Conservation (phyloP, 2,329 filamentous ascomycete species). For the Diaporthe sp. region DNA sequence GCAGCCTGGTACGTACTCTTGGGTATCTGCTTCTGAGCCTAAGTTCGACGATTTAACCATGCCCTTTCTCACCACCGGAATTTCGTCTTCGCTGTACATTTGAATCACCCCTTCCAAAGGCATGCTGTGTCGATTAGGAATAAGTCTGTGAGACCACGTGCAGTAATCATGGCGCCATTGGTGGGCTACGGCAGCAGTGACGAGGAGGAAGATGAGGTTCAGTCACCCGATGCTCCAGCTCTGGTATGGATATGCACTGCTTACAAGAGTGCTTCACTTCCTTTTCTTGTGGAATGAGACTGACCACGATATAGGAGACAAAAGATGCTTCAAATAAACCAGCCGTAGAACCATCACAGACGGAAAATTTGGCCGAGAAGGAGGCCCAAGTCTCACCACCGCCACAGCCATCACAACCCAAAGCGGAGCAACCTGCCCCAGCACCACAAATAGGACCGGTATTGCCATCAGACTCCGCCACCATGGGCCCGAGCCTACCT, state of each 20-base stretch:
- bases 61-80: background rate
- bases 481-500: constrained; percentile 42
- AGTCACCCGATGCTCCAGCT: background rate
- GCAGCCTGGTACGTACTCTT: background rate
- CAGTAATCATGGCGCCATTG: constrained; percentile 57
- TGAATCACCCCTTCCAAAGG: no score
- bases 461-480: constrained; percentile 3
- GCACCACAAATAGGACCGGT: constrained; percentile 12
- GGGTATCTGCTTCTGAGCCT: background rate
- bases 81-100: background rate
- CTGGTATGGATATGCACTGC: constrained; percentile 24
- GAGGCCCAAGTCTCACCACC: background rate
- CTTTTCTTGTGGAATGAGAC: background rate
- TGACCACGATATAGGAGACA: background rate
- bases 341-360: background rate
- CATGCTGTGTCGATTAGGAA: background rate
- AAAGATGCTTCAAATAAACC: background rate
- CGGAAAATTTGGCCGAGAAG: background rate
- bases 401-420: constrained; percentile 16
- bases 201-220: constrained; percentile 58
- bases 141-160: background rate
- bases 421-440: background rate
- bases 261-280: background rate
- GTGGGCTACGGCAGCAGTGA: constrained; percentile 68
- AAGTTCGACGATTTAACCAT: background rate